Base-by-base conservation (phyloP, 805 yeast genomes). In the Candida suzukii region DNA sequence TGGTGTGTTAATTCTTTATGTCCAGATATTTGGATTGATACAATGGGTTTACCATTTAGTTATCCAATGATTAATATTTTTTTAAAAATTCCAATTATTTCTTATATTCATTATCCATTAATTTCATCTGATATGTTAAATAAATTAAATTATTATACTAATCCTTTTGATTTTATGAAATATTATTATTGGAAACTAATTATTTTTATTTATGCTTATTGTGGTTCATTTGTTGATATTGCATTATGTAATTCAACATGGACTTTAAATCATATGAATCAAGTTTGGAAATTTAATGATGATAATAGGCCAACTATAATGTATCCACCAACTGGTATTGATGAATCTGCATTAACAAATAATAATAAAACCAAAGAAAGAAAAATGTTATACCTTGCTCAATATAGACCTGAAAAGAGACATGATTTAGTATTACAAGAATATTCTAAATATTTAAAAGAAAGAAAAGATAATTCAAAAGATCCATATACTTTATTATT, bases 41-140 rank as follows among this genome's bases (percentile, higher is more conserved):
- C 99, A 1, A 82, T 88, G 74, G 99, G 99, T 0, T 78, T 85
- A 41, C 97, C 99, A 3, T 93, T 91, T 43, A 66, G 83, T 20
- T 91, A 88, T 59, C 85, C 87, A 2, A 55, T 83, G 19, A 78
- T 85, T 0, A 59, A 71, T 19, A 56, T 66, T 48, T 61, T 77
- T 37, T 68, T 85, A 29, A 71, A 73, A 45, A 66, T 88, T 24
- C 99, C 99, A 0, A 73, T 93, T 22, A 64, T 83, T 20, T 78
- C 96, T 1, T 93, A 93, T 55, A 86, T 88, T n/a, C 99, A 93
- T 63, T 93, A 85, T 65, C 99, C 99, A 1, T 76, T 90, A 16
- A 80, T 93, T 27, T 95, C 95, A 34, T 63, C 67, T 22, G 98
- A 91, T 50, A 93, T 93, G 99, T 65, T 88, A 48, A 66, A 65